Conservation (phyloP, 2,329 filamentous ascomycete genomes). For the Arthrobotrys entomopaga region DNA sequence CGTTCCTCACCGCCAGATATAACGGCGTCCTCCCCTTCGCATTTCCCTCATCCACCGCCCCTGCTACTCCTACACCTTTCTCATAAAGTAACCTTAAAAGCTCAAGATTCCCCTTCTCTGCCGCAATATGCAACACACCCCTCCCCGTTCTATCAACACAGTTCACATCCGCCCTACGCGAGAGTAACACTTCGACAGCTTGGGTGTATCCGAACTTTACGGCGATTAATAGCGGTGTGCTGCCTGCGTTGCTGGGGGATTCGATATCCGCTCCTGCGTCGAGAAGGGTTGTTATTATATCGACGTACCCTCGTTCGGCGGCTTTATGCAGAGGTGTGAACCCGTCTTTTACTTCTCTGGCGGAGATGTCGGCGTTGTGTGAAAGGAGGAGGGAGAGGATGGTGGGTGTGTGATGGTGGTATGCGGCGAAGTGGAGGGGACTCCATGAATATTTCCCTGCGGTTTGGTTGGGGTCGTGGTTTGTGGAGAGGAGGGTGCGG, state of each 20-base stretch:
- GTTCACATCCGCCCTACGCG: constrained; percentile 14
- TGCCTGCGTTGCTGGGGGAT: constrained; percentile 9
- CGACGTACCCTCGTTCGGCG: constrained; percentile 36
- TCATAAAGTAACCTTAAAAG: constrained; percentile 3
- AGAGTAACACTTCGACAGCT: constrained; percentile 25
- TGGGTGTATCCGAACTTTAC: constrained; percentile 35
- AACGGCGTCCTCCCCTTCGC: constrained; percentile 18
- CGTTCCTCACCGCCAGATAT: constrained; percentile 14
- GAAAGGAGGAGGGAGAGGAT: constrained; percentile 10
- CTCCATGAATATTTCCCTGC: constrained; percentile 22
- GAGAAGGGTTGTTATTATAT: constrained; percentile 36
- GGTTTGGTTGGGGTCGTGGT: not conserved
- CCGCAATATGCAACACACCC: constrained; percentile 18
- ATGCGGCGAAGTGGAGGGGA: constrained; percentile 30
- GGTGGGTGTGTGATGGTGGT: constrained; percentile 12
- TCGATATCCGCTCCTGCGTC: constrained; percentile 38
- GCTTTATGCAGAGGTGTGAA: constrained; percentile 54
- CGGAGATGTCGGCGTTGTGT: not conserved
- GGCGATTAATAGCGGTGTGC: constrained; percentile 50
- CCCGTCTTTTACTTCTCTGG: constrained; percentile 28
- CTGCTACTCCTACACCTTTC: no score
- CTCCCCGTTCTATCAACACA: constrained; percentile 24
- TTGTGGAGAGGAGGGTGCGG: constrained; percentile 1
- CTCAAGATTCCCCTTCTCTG: constrained; percentile 13
- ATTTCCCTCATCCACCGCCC: constrained; percentile 3